phyloP scores from a whole-genome alignment of 2,329 filamentous ascomycete genomes.

The Alternaria angustiovoidea region DNA sequence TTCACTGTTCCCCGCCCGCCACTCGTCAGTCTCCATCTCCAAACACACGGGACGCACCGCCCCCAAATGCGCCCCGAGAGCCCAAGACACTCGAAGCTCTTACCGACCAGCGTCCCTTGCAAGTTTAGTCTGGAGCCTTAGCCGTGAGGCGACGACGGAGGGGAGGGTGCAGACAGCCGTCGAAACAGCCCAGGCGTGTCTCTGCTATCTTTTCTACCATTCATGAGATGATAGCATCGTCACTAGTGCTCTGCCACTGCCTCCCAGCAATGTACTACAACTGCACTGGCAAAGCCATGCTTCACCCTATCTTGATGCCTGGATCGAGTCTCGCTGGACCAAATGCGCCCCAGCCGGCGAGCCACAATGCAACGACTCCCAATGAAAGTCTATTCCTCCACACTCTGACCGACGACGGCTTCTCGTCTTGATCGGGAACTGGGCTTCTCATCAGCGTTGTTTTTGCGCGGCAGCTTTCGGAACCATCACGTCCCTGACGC shows the following conservation, averaged over 20 bases:
- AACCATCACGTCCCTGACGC: slow-evolving; percentile 30
- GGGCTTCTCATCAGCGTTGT: slow-evolving; percentile 32
- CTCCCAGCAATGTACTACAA: slow-evolving; percentile 16
- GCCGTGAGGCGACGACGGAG: slow-evolving; percentile 14
- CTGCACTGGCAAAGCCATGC: slow-evolving; percentile 18
- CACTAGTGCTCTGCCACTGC: slow-evolving; percentile 2
- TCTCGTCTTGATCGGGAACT: slow-evolving; percentile 27
- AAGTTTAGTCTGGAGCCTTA: slow-evolving; percentile 7
- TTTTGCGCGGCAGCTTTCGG: slow-evolving; percentile 24
- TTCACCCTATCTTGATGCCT: slow-evolving; percentile 35
- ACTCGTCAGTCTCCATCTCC: slow-evolving; percentile 26
- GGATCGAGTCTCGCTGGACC: slow-evolving; percentile 25
- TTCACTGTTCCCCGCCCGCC: slow-evolving; percentile 31
- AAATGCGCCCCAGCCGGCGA: slow-evolving; percentile 38
- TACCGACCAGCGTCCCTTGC: slow-evolving; percentile 15
- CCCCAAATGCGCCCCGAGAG: slow-evolving; percentile 31
- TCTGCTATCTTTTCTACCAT: slow-evolving; percentile 19
- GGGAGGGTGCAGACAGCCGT: slow-evolving; percentile 15
- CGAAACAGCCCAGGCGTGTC: slow-evolving; percentile 31
- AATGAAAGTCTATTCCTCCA: slow-evolving; percentile 31
- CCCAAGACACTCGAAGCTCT: slow-evolving; percentile 13
- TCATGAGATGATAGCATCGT: slow-evolving; percentile 5
- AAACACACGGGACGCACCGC: slow-evolving; percentile 38
- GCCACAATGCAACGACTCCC: slow-evolving; percentile 23
- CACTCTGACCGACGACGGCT: slow-evolving; percentile 21